Evolutionary conservation across 1,139 yeast species (phyloP).

Genomic region (Yamadazyma dushanensis): DNA sequence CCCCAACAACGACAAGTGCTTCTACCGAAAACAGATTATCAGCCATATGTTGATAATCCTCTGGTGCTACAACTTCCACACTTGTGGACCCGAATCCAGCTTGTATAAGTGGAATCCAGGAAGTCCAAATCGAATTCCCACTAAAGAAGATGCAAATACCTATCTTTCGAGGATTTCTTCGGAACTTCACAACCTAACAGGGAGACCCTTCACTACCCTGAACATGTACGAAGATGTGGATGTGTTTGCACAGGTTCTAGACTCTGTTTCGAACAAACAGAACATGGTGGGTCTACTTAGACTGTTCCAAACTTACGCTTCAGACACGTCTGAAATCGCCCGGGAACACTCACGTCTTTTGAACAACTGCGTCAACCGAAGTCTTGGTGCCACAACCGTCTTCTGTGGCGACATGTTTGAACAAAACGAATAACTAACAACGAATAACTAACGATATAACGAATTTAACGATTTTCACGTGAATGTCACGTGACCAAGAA

Average conservation of each 20-base stretch:
- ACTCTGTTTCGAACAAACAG: slow-evolving; percentile 20
- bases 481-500: no score
- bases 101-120: slow-evolving; percentile 10
- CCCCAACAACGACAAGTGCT: slow-evolving; percentile 51
- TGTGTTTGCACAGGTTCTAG: slow-evolving; percentile 18
- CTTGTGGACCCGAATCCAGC: slow-evolving; percentile 40
- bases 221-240: slow-evolving; percentile 19
- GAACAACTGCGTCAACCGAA: slow-evolving; percentile 16
- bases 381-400: slow-evolving; percentile 13
- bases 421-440: no score
- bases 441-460: no score
- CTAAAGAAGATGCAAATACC: slow-evolving; percentile 38
- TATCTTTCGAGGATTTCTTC: slow-evolving; percentile 37
- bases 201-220: slow-evolving; percentile 19
- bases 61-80: slow-evolving; percentile 48
- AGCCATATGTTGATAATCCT: slow-evolving; percentile 39
- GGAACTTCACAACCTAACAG: slow-evolving; percentile 25
- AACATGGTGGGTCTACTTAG: slow-evolving; percentile 40
- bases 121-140: slow-evolving; percentile 11
- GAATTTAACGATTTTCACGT: no score
- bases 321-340: slow-evolving; percentile 16
- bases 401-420: slow-evolving; percentile 18
- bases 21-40: slow-evolving; percentile 42
- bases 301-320: slow-evolving; percentile 11
- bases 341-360: slow-evolving; percentile 17